Conservation (phyloP, 768 basidiomycete genomes). For the Leccinum barrowsii region DNA sequence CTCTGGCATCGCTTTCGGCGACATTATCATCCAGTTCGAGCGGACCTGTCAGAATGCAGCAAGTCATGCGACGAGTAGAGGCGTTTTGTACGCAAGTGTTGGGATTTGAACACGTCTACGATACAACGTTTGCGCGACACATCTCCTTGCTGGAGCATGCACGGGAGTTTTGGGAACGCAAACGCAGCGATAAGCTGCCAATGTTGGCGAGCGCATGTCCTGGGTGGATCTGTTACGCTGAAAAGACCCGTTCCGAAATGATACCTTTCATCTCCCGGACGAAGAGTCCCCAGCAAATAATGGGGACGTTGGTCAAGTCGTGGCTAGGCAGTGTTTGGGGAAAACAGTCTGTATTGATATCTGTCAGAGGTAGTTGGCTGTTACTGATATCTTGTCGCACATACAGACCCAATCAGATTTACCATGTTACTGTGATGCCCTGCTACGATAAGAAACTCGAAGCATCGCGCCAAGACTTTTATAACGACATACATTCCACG, state of each 20-base stretch:
- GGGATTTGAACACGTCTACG: constrained; percentile 81
- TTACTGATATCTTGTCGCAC: constrained; percentile 2
- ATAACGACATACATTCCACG: constrained; percentile 73
- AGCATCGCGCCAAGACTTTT: constrained; percentile 93
- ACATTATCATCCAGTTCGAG: constrained; percentile 47
- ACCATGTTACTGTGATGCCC: constrained; percentile 98
- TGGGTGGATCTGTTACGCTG: constrained; percentile 99
- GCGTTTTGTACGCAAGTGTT: constrained; percentile 65
- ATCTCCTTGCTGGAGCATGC: constrained; percentile 79
- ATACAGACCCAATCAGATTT: constrained; percentile 77
- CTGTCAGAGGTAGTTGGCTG: neutral
- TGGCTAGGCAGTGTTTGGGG: constrained; percentile 74
- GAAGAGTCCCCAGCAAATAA: constrained; percentile 92
- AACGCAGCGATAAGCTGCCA: constrained; percentile 50
- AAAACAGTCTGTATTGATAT: constrained; percentile 51
- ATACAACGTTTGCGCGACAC: constrained; percentile 93
- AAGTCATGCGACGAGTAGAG: constrained; percentile 67
- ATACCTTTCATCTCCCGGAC: constrained; percentile 83
- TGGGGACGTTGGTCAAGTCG: constrained; percentile 90
- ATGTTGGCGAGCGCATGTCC: constrained; percentile 97
- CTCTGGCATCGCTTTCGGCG: constrained; percentile 77
- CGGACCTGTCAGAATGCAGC: constrained; percentile 44
- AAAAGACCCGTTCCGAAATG: constrained; percentile 94
- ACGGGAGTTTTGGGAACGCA: constrained; percentile 76
- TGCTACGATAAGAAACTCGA: constrained; percentile 99